Evolutionary conservation across 768 basidiomycete genomes (phyloP), one percentile per base, ranked within the genome.

Genomic region (Amyloporia xantha): DNA sequence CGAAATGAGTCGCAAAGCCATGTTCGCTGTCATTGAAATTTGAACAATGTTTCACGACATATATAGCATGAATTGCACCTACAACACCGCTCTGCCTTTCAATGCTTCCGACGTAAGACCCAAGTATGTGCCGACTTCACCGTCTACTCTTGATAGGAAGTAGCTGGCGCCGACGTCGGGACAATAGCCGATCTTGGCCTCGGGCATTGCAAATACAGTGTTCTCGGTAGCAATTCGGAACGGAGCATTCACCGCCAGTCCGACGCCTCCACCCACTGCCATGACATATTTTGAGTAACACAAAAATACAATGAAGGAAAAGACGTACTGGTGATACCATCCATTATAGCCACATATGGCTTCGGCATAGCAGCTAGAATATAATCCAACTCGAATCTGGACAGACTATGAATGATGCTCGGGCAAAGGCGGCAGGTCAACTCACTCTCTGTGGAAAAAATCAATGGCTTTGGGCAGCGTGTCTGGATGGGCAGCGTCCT

Each of bases 201-300:
- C 96, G 13, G 96, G 96, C 96, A 98, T 98, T 5, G 92, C 86
- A 63, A 97, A 89, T 1, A 77, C 50, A 0, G 94, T 96, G 23
- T 86, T 87, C 65, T 95, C 92, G 2, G 95, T 98, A 3, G 94
- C 94, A 48, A 99, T 78, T 52, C 96, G 79, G 68, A 98, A 93
- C 0, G 84, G 78, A 3, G 94, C 95, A 49, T 84, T 78, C 10
- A 84, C 79, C 33, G 81, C 74, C 41, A 99, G 80, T 33, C 96
- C 96, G 19, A 87, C 90, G 42, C 96, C 96, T 47, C 96, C 96
- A 40, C 96, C 96, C 86, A 97, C 92, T 96, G 52, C 36, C 5
- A 23, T 6, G 17, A 26, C 25, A n/a, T n/a, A 5, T 11, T 43
- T 20, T 44, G 42, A 24, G 39, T 25, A 2, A 41, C 11, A 27